A percentile compares a stretch with the other conserved stretches of the same genome.
These are phyloP conservation scores for Saksenaea oblongispora DNA, from an alignment of 371 early-diverging fungal genomes.

Conservation along the genomic window DNA sequence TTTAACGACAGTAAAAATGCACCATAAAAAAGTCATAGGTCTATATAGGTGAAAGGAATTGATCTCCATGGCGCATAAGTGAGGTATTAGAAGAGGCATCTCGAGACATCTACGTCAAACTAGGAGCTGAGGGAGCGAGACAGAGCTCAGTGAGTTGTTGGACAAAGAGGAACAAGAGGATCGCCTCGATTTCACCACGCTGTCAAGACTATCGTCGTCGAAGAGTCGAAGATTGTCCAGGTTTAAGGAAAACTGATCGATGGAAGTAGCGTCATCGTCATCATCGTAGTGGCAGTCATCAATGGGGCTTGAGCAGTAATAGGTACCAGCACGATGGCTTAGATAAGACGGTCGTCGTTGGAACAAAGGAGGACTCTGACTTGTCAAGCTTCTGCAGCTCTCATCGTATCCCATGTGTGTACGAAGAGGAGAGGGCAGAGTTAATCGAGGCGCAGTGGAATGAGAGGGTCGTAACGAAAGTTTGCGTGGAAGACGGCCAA, in stretches of 20 bases:
- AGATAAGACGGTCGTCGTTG: neutral
- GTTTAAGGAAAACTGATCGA: neutral
- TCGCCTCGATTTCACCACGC: neutral
- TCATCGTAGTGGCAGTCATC: neutral
- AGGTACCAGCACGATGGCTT: neutral
- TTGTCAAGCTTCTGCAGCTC: neutral
- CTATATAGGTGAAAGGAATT: neutral
- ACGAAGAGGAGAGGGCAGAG: neutral
- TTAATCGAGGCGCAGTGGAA: neutral
- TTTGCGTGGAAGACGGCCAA: constrained; percentile 31
- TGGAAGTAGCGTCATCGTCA: neutral
- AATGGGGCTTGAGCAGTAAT: neutral
- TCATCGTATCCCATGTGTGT: neutral
- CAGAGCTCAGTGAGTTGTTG: neutral
- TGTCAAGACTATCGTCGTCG: neutral
- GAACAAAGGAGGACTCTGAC: neutral
- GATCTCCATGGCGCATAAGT: neutral
- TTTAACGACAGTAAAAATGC: neutral
- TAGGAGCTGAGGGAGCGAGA: neutral
- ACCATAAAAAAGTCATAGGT: neutral
- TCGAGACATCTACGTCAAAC: neutral
- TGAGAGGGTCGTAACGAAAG: constrained; percentile 14
- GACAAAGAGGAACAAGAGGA: neutral
- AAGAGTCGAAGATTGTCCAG: neutral
- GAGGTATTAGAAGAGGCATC: neutral